Evolutionary conservation across 192 early-diverging fungal species (phyloP).

Genomic region (Gigaspora rosea): DNA sequence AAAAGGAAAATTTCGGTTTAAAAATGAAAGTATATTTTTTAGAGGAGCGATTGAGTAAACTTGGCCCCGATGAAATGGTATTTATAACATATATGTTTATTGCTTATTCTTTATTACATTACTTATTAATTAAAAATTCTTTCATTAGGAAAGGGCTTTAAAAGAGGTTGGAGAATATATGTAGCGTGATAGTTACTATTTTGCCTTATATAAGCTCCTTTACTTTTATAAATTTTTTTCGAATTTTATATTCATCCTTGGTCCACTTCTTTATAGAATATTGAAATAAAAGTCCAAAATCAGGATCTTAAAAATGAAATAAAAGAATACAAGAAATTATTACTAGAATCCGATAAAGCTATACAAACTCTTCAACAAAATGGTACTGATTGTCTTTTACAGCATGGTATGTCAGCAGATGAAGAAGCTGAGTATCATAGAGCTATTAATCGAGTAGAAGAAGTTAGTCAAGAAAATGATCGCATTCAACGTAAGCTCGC

Average conservation of each 20-base stretch:
- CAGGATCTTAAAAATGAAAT: slow-evolving; percentile 48
- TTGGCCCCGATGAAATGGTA: slow-evolving; percentile 55
- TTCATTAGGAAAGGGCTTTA: slow-evolving; percentile 38
- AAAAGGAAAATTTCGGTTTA: slow-evolving; percentile 57
- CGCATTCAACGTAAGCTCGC: slow-evolving; percentile 47
- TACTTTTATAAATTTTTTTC: too few relatives aligned
- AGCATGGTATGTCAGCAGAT: slow-evolving; percentile 1
- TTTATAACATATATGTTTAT: not conserved
- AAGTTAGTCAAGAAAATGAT: slow-evolving; percentile 36
- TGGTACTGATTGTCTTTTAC: not conserved
- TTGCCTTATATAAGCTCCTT: too few relatives aligned
- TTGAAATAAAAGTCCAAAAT: slow-evolving; percentile 52
- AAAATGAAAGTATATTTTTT: slow-evolving; percentile 58
- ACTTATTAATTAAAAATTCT: too few relatives aligned
- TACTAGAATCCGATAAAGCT: slow-evolving; percentile 47
- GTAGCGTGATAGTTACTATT: too few relatives aligned
- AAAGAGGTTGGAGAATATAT: slow-evolving; percentile 45
- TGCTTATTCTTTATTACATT: too few relatives aligned
- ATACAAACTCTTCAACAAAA: slow-evolving; percentile 45
- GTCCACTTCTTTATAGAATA: slow-evolving; percentile 41
- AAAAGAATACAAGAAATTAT: slow-evolving; percentile 50
- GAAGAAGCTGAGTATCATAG: slow-evolving; percentile 3
- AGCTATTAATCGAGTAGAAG: not conserved
- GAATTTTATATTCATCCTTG: not conserved
- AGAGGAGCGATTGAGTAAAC: slow-evolving; percentile 50